phyloP scores from a whole-genome alignment of 2,329 filamentous ascomycete species.

The Tolypocladium paradoxum region DNA sequence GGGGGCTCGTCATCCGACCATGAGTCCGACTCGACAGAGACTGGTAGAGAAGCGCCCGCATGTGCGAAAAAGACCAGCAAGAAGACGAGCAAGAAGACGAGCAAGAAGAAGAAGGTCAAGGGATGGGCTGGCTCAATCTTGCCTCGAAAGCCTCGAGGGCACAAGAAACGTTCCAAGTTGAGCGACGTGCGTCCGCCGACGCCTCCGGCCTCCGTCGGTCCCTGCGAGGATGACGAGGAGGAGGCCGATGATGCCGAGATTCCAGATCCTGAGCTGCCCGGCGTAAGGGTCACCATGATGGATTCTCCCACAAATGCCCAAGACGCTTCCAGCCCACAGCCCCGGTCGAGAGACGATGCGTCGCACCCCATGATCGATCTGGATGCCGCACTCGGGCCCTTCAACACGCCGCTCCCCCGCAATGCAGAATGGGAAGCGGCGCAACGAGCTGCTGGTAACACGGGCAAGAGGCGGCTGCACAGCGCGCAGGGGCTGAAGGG shows the following conservation, averaged over 20 bases:
- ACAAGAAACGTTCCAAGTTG: constrained; percentile 30
- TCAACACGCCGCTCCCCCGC: constrained; percentile 64
- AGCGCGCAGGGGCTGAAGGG: constrained; percentile 64
- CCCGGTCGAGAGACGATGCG: constrained; percentile 45
- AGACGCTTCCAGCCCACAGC: constrained; percentile 10
- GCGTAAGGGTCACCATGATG: constrained; percentile 30
- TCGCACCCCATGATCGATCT: constrained; percentile 81
- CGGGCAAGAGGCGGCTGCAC: constrained; percentile 57
- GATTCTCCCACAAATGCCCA: constrained; percentile 22
- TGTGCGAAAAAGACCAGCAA: constrained; percentile 20
- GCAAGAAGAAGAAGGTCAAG: constrained; percentile 59
- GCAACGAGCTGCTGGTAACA: constrained; percentile 44
- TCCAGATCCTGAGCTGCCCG: constrained; percentile 13
- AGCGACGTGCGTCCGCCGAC: constrained; percentile 32
- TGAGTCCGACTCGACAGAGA: constrained; percentile 19
- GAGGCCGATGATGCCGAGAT: constrained; percentile 13
- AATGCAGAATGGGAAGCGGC: constrained; percentile 59
- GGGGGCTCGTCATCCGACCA: constrained; percentile 25
- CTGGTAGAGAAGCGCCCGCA: constrained; percentile 8
- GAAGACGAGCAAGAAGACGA: constrained; percentile 23
- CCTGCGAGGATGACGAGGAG: constrained; percentile 17
- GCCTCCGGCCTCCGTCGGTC: constrained; percentile 26
- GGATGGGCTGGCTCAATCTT: constrained; percentile 60
- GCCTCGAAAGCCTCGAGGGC: constrained; percentile 47
- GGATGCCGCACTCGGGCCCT: constrained; percentile 84